Evolutionary conservation across 2,329 filamentous ascomycete genomes (phyloP).

Genomic region (Cladosporium sp.): DNA sequence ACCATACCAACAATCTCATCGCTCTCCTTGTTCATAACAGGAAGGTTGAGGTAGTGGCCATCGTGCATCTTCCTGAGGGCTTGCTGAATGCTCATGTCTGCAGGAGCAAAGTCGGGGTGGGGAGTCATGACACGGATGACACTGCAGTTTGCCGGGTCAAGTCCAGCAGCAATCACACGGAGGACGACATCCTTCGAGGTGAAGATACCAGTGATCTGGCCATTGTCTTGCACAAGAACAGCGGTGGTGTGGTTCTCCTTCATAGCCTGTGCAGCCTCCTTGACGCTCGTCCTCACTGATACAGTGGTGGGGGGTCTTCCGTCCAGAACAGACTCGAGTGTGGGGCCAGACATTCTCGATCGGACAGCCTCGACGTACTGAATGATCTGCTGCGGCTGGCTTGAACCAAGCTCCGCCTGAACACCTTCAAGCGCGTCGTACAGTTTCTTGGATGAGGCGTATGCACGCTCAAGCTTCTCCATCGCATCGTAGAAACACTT

Average conservation of each 20-base stretch:
- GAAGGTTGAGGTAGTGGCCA: slow-evolving; percentile 95
- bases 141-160: slow-evolving; percentile 93
- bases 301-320: slow-evolving; percentile 92
- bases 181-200: slow-evolving; percentile 99
- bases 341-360: slow-evolving; percentile 96
- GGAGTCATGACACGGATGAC: slow-evolving; percentile 99
- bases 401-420: slow-evolving; percentile 92
- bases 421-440: slow-evolving; percentile 98
- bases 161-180: slow-evolving; percentile 92
- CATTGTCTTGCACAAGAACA: slow-evolving; percentile 92
- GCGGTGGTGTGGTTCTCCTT: slow-evolving; percentile 99
- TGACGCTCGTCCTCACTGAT: slow-evolving; percentile 92
- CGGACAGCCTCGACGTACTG: slow-evolving; percentile 97
- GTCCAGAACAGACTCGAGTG: slow-evolving; percentile 89
- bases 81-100: slow-evolving; percentile 99
- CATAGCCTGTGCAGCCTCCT: slow-evolving; percentile 93
- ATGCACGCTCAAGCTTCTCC: slow-evolving; percentile 98
- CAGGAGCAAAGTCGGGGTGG: slow-evolving; percentile 95
- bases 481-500: slow-evolving; percentile 99
- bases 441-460: slow-evolving; percentile 95
- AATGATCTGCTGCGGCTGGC: slow-evolving; percentile 97
- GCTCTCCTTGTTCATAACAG: slow-evolving; percentile 88
- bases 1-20: slow-evolving; percentile 99
- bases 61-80: slow-evolving; percentile 99
- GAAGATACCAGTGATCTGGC: slow-evolving; percentile 97